Base-by-base conservation (phyloP, 768 basidiomycete species). In the Leccinum disarticulatum region DNA sequence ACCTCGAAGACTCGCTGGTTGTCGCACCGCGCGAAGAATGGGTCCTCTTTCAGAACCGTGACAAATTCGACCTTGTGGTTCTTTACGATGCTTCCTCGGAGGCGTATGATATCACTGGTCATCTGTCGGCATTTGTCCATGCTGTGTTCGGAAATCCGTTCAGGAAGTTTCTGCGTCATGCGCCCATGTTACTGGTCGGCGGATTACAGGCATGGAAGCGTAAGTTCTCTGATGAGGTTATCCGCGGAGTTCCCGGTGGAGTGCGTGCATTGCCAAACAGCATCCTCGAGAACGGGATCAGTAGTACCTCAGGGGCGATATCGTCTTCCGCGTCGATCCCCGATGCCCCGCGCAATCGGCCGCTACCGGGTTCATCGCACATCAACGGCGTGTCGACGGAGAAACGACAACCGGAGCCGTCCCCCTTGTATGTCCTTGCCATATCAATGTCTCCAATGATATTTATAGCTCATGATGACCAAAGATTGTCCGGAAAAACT, bases 61-160 rank as follows among this genome's bases (percentile, higher is more conserved):
- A 94, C 67, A 88, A 90, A 65, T 96, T 91, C 70, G 95, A 97
- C 64, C 73, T 95, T 22, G 86, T 99, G 27, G 91, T 88, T 15
- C 77, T 98, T 4, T 95, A 95, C 72, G 95, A 98, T 72, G 67
- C 81, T 53, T 72, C 78, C 31, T 86, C 91, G 50, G 79, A 82
- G 56, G 72, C 77, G 17, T 80, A 85, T 54, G 82, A 80, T 2
- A 71, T 76, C 19, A 77, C 77, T 10, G 78, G 84, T 0, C 83
- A 87, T 0, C 70, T 90, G n/a, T 78, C 83, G 2, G 70, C 79
- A 19, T 81, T 95, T 25, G 78, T 87, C 56, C 79, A 82, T 10
- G 82, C 87, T 3, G 90, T 97, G 47, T 88, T 83, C 72, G 89
- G 89, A 66, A 79, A 78, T 27, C 88, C 88, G 14, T 92, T 91